Evolutionary conservation across 2,329 filamentous ascomycete species (phyloP).

Genomic region (Aspergillus sergii): DNA sequence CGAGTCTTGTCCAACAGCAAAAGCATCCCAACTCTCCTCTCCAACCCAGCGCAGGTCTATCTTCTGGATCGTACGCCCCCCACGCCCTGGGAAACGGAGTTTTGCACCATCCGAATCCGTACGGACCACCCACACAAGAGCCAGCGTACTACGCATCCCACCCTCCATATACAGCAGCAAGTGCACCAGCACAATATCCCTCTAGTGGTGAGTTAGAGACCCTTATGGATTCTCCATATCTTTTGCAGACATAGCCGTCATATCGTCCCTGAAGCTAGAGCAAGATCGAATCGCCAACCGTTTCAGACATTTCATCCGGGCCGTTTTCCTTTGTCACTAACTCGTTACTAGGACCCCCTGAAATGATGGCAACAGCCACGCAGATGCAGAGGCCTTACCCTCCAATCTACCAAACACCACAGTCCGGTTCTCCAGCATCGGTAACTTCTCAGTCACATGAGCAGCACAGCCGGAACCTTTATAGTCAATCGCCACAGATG

Average conservation of each 20-base stretch:
- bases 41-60: slow-evolving; percentile 53
- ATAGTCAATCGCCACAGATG: slow-evolving; percentile 79
- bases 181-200: slow-evolving; percentile 79
- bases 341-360: slow-evolving; percentile 69
- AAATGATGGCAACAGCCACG: slow-evolving; percentile 66
- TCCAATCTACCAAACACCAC: slow-evolving; percentile 92
- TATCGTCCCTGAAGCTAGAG: not conserved
- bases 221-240: not conserved
- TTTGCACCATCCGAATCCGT: slow-evolving; percentile 59
- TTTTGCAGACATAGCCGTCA: not conserved
- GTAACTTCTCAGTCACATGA: slow-evolving; percentile 90
- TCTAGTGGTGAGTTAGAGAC: slow-evolving; percentile 70
- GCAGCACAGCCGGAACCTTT: slow-evolving; percentile 79
- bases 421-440: slow-evolving; percentile 91
- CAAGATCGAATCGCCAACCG: not conserved
- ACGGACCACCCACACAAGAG: slow-evolving; percentile 70
- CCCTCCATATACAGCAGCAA: slow-evolving; percentile 80
- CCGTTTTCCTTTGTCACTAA: slow-evolving; percentile 43
- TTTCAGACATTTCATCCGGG: not conserved
- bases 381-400: slow-evolving; percentile 75
- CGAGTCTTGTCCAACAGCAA: slow-evolving; percentile 30
- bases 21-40: slow-evolving; percentile 62
- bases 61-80: slow-evolving; percentile 34
- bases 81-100: slow-evolving; percentile 43
- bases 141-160: slow-evolving; percentile 75